Evolutionary conservation across 164 flowering plant species (phyloP).

Genomic region (Dillenia turbinata): DNA sequence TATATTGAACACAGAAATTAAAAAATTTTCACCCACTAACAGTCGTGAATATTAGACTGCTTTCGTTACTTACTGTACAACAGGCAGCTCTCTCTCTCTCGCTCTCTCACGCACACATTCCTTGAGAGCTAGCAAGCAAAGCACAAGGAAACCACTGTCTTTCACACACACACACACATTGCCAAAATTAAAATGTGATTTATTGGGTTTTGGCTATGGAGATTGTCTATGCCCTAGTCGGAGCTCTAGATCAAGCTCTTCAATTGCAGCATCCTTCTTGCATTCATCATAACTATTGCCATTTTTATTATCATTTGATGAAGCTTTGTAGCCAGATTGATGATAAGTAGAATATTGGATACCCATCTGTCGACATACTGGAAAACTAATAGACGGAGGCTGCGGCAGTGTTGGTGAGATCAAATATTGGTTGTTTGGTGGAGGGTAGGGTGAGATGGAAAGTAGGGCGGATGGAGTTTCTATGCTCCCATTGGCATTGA

Average conservation of each 20-base stretch:
- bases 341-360: conserved; percentile 8
- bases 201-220: conserved; percentile 1
- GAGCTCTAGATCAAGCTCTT: conserved; percentile 74
- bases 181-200: not conserved
- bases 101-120: too few relatives aligned
- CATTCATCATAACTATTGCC: too few relatives aligned
- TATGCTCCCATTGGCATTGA: conserved; percentile 15
- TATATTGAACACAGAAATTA: too few relatives aligned
- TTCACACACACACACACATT: conserved; percentile 4
- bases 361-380: conserved; percentile 1
- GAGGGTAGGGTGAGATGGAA: conserved; percentile 29
- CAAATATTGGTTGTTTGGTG: too few relatives aligned
- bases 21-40: too few relatives aligned
- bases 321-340: conserved; percentile 5
- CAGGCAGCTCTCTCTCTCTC: too few relatives aligned
- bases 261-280: conserved; percentile 13
- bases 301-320: not conserved
- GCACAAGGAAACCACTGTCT: not conserved
- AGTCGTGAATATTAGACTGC: too few relatives aligned
- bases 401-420: conserved; percentile 13
- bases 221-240: conserved; percentile 46
- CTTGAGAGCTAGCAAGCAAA: too few relatives aligned
- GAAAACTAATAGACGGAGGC: conserved; percentile 16
- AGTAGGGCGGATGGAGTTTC: conserved; percentile 39
- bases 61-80: too few relatives aligned